Evolutionary conservation across 2,329 filamentous ascomycete species (phyloP), one percentile per base, ranked within the genome.

Genomic region (Alternaria alternata): DNA sequence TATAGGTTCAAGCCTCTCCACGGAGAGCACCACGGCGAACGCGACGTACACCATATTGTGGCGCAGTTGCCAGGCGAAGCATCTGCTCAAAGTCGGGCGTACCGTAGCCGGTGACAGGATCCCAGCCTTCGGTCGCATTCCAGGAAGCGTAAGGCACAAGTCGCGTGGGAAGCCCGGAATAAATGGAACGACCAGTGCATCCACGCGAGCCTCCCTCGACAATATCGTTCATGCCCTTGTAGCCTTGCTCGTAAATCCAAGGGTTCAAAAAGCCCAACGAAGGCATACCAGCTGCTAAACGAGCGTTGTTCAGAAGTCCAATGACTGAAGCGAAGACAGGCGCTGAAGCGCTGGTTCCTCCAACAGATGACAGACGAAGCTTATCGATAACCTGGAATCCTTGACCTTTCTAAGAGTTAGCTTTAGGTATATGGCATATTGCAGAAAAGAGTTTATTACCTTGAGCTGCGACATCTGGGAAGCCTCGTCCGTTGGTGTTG

Each of bases 101-200:
- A 6, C 77, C 77, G 34, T 76, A 71, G 0, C 82, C 82, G 14
- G 82, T 84, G 5, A 80, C 82, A 1, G 83, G 82, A 69, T 85
- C 82, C 83, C 83, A 85, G 2, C 82, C 82, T 30, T 70, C 62
- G 0, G 81, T 83, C 22, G 83, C 83, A 71, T 84, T 84, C 82
- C 83, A 85, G 39, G 80, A 79, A 1, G 84, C 83, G 66, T 80
- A 77, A 3, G 77, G 79, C 5, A 85, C 79, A 49, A 66, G 67
- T 1, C 78, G 80, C 30, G 82, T 76, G 0, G 61, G 32, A 4
- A 79, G 65, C 4, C 78, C 78, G 14, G 75, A 72, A 49, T 76
- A 78, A 12, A 80, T 79, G 20, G 75, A 71, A 1, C 70, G 67
- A 1, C 81, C 79, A 5, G 70, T 74, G 67, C 83, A 85, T 20